A percentile compares a stretch with the other conserved stretches of the same genome.
Conservation (phyloP, 768 basidiomycete species). For the Lentinus brumalis region DNA sequence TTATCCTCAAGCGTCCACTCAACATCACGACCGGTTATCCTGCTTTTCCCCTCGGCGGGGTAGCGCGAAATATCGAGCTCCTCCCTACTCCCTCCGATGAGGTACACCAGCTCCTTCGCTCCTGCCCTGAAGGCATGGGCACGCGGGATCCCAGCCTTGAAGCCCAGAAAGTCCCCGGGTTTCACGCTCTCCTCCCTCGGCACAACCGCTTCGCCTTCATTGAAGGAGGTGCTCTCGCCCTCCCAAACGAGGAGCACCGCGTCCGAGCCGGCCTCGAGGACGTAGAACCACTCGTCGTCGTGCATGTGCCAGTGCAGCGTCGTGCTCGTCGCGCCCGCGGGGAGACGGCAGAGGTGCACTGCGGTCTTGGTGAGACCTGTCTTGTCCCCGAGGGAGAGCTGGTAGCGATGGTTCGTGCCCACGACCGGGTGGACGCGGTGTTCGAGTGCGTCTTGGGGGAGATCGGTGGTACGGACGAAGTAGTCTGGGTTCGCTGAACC, state of each 20-base stretch:
- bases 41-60: conserved; percentile 16
- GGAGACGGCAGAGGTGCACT: conserved; percentile 15
- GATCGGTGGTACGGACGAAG: conserved; percentile 6
- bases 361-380: conserved; percentile 9
- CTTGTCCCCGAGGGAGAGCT: conserved; percentile 11
- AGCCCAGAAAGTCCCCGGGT: conserved; percentile 29
- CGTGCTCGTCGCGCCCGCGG: conserved; percentile 12
- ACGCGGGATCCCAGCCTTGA: conserved; percentile 19
- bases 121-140: conserved; percentile 26
- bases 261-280: conserved; percentile 12
- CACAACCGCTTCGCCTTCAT: neutral
- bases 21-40: conserved; percentile 10
- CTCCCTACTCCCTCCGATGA: conserved; percentile 27
- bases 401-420: conserved; percentile 5
- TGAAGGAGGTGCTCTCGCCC: neutral
- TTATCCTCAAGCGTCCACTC: conserved; percentile 20
- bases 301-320: conserved; percentile 16
- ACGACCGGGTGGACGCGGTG: conserved; percentile 6
- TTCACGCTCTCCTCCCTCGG: conserved; percentile 21
- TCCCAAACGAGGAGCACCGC: conserved; percentile 10
- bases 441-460: neutral
- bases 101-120: conserved; percentile 25
- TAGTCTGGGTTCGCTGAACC: neutral
- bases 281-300: conserved; percentile 20
- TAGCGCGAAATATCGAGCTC: conserved; percentile 24